Evolutionary conservation across 345 rosid genomes (phyloP).

Genomic region (sweet orange (Citrus sinensis)): DNA sequence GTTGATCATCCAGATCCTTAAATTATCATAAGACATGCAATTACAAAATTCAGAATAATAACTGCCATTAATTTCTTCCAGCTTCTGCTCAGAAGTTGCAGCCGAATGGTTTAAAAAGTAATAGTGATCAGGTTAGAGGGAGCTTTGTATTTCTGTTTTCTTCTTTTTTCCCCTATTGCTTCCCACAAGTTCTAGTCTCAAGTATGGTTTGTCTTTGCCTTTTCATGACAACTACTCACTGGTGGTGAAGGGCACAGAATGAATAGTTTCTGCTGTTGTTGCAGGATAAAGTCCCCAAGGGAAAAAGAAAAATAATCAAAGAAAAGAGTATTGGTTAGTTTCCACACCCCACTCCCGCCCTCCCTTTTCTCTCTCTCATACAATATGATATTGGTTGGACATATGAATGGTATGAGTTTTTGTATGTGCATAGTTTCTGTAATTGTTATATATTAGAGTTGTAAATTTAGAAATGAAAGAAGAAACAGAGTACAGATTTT

Average conservation of each 20-base stretch:
- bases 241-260: slow-evolving; percentile 6
- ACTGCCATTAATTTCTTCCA: slow-evolving; percentile 23
- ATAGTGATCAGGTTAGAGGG: slow-evolving; percentile 29
- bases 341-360: background rate
- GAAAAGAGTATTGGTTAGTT: slow-evolving; percentile 22
- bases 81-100: slow-evolving; percentile 33
- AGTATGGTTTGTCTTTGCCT: background rate
- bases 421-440: background rate
- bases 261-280: slow-evolving; percentile 5
- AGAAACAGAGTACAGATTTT: background rate
- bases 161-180: slow-evolving; percentile 3
- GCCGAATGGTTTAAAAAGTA: slow-evolving; percentile 27
- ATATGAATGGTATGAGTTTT: background rate
- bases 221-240: background rate
- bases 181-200: background rate
- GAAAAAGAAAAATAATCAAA: slow-evolving; percentile 32
- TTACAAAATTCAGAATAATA: slow-evolving; percentile 11
- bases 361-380: background rate
- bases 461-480: background rate
- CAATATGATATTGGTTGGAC: background rate
- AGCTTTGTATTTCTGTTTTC: slow-evolving; percentile 15
- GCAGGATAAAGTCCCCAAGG: slow-evolving; percentile 38
- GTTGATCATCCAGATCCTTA: slow-evolving; percentile 15
- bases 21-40: background rate
- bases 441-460: background rate